These are phyloP conservation scores for Butyriboletus loyo DNA, from an alignment of 768 basidiomycete species.

Conservation along the genomic window DNA sequence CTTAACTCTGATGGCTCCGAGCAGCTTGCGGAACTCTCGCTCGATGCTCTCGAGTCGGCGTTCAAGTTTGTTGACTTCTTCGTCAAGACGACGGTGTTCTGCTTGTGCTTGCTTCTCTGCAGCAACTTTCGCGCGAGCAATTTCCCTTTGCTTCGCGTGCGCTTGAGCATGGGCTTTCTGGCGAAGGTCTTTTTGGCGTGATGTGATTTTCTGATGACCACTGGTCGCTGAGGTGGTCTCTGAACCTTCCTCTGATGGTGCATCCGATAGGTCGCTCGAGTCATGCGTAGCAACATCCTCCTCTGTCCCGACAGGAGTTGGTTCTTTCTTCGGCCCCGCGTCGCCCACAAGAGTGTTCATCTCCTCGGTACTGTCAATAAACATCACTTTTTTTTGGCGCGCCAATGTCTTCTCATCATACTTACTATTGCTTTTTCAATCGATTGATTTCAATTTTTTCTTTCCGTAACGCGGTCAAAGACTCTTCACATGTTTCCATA, in stretches of 20 bases:
- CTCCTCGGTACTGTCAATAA: slow-evolving; percentile 58
- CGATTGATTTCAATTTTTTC: slow-evolving; percentile 95
- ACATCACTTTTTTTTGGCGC: slow-evolving; percentile 13
- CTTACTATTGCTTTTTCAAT: slow-evolving; percentile 84
- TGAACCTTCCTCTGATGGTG: slow-evolving; percentile 57
- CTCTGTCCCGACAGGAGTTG: slow-evolving; percentile 37
- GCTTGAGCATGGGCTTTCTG: slow-evolving; percentile 51
- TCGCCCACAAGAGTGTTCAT: slow-evolving; percentile 65
- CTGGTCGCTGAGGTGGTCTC: slow-evolving; percentile 51
- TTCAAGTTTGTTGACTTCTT: slow-evolving; percentile 83
- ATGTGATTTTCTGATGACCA: slow-evolving; percentile 40
- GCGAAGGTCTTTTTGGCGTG: slow-evolving; percentile 51
- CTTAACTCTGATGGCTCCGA: slow-evolving; percentile 81
- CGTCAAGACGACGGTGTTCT: slow-evolving; percentile 81
- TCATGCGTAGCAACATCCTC: slow-evolving; percentile 64
- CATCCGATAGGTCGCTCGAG: slow-evolving; percentile 71
- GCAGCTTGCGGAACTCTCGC: slow-evolving; percentile 88
- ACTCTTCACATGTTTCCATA: slow-evolving; percentile 88
- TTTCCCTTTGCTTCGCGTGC: slow-evolving; percentile 78
- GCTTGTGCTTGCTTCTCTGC: slow-evolving; percentile 78
- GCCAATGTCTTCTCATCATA: slow-evolving; percentile 16
- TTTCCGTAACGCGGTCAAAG: slow-evolving; percentile 88
- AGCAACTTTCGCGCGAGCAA: slow-evolving; percentile 71
- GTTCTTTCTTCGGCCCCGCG: slow-evolving; percentile 44
- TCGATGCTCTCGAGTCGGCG: slow-evolving; percentile 83